Evolutionary conservation across 495 filamentous ascomycete genomes (phyloP), one percentile per base, ranked within the genome.

Genomic region (Penicillium riverlandense): DNA sequence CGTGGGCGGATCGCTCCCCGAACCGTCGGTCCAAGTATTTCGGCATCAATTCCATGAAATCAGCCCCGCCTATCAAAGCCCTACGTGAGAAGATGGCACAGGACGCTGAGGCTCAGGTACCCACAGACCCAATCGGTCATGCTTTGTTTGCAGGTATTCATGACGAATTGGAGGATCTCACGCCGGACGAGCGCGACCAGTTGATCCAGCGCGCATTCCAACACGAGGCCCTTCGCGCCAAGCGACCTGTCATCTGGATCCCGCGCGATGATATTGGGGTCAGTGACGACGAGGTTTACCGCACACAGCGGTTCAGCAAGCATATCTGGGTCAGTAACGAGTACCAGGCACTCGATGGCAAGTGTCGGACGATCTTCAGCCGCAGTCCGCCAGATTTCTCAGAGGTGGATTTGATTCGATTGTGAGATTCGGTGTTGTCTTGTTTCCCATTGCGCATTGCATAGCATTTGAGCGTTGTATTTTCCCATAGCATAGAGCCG

Each of bases 261-360:
- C 92, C 92, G 8, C 77, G 88, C 32, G 92, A 98, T 58, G 85
- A 92, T 52, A 58, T 97, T 4, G 92, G 92, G 1, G 78, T 98
- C 29, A 86, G 84, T 45, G 90, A 95, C 55, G 94, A 98, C 52
- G 92, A 97, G 63, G 79, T 98, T 13, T 74, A 67, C 55, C 69
- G 87, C 36, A 96, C 89, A 11, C 72, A 80, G 46, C 75, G 77
- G 48, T 88, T 87, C 55, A 88, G 81, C 49, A 76, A 83, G 53
- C 80, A 88, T 55, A 83, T 98, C 42, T 96, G 91, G 88, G 86
- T 96, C 57, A 90, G 84, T 54, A 98, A 96, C 64, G 83, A 92
- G 62, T 88, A 86, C 47, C 85, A 90, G 32, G 86, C 86, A 14
- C 69, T 97, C 48, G 88, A 96, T 67, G 81, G 80, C 42, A 90